Base-by-base conservation (phyloP, 2,329 filamentous ascomycete species). In the Exophiala oligosperma region DNA sequence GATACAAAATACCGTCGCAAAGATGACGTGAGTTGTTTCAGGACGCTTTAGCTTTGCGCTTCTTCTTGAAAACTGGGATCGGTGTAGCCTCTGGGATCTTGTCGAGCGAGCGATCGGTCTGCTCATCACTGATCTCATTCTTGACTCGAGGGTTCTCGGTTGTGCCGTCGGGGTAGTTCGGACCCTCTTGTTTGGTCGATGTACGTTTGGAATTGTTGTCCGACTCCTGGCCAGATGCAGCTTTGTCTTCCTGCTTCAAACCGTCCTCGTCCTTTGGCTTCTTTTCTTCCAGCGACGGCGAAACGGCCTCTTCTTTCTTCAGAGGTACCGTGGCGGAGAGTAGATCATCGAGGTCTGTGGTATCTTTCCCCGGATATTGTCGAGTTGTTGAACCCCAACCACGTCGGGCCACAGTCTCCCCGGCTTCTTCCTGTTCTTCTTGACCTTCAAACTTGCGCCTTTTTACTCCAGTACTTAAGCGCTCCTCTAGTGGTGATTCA, bases 41-140 rank as follows among this genome's bases (percentile, higher is more conserved):
- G 65, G 72, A 71, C 50, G 70, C 66, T 66, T 79, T 80, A 2
- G 75, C 71, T 63, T 77, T 79, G 62, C 77, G 76, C 63, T 79
- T 79, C 64, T 79, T 80, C 64, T 79, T 80, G 70, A 80, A 80
- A 23, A 79, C 65, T 41, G 78, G 65, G 8, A 57, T 47, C 17
- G 56, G 44, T 28, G 52, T 43, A 8, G 60, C 70, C 2, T 71
- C 72, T 35, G 54, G 57, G 21, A 62, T 57, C 21, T 52, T 55
- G 50, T 49, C 47, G 17, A 57, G 64, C 62, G 11, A 23, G 38
- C 41, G 29, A 35, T 59, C 41, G 28, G 11, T 29, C 11, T 43
- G 53, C 5, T 52, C 23, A 28, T 56, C 52, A 28, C 47, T 49
- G 4, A 60, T 37, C 17, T 71, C 71, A 60, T 75, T 71, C 28